Evolutionary conservation across 2,329 filamentous ascomycete species (phyloP), one percentile per base, ranked within the genome.

Genomic region (Teratosphaeria viscida): DNA sequence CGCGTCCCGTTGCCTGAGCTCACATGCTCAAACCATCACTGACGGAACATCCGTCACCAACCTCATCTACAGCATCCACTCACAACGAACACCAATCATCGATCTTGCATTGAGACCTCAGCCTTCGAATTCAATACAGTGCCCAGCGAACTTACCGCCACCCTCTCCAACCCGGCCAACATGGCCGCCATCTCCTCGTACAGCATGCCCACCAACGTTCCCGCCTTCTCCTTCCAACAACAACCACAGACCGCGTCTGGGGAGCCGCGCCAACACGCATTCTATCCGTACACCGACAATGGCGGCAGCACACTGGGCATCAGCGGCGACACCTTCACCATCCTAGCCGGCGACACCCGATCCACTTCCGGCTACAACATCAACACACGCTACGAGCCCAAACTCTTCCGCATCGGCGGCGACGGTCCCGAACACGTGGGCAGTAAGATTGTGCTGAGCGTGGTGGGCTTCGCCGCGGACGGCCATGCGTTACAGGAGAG

Each of bases 251-350:
- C 71, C 65, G 73, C 73, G 59, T 76, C 78, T 61, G 76, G 77
- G 62, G 77, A 77, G 70, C 75, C 77, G 64, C 77, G 80, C 69
- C 79, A 94, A 79, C 92, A 95, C 77, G 85, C 86, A 68, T 96
- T 96, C 79, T 92, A 96, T 78, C 92, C 92, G 55, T 99, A 99
- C 78, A 95, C 94, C 66, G 92, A 99, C 80, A 99, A 99, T 75
- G 94, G 94, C 68, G 94, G 94, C 68, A 95, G 91, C 62, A 97
- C 94, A 58, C 85, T 99, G 59, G 94, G 91, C 71, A 97, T 99
- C 75, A 87, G 90, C 47, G 94, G 95, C 68, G 85, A 86, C 72
- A 89, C 95, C 80, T 99, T 97, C 81, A 85, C 91, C 72, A 95
- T 99, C 78, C 85, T 99, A 74, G 94, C 94, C 53, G 94, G 95